Evolutionary conservation across 768 basidiomycete genomes (phyloP).

Genomic region (Boletellus sp.): DNA sequence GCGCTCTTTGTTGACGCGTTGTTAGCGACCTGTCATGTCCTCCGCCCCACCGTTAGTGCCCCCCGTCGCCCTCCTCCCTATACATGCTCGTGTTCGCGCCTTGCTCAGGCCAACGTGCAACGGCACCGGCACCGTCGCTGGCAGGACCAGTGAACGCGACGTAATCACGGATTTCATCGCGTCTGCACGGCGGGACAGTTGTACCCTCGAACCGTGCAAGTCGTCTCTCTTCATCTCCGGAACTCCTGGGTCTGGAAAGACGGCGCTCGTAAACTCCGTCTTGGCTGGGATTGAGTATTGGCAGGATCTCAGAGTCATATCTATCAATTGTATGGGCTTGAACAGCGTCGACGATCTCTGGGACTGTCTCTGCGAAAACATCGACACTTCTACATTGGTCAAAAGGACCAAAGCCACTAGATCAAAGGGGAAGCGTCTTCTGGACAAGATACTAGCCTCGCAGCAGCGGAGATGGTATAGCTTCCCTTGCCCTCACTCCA

Average conservation of each 20-base stretch:
- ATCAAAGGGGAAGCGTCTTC: constrained; percentile 44
- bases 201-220: constrained; percentile 14
- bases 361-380: constrained; percentile 60
- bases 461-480: constrained; percentile 51
- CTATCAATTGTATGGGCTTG: constrained; percentile 81
- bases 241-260: constrained; percentile 90
- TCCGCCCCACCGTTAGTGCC: constrained; percentile 38
- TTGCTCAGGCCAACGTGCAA: constrained; percentile 72
- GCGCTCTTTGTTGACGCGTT: constrained; percentile 26
- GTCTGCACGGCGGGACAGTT: constrained; percentile 42
- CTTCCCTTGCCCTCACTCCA: not conserved
- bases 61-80: constrained; percentile 38
- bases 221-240: constrained; percentile 85
- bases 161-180: constrained; percentile 57
- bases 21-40: constrained; percentile 37
- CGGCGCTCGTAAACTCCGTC: constrained; percentile 72
- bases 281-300: constrained; percentile 42
- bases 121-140: constrained; percentile 50
- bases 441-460: constrained; percentile 44
- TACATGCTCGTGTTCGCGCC: constrained; percentile 63
- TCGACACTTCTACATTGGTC: constrained; percentile 36
- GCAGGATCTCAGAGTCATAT: constrained; percentile 44
- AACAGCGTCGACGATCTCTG: constrained; percentile 65
- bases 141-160: constrained; percentile 63
- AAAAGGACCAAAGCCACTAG: constrained; percentile 38